Conservation (phyloP, 2,329 filamentous ascomycete species). For the Neodidymelliopsis sp. region DNA sequence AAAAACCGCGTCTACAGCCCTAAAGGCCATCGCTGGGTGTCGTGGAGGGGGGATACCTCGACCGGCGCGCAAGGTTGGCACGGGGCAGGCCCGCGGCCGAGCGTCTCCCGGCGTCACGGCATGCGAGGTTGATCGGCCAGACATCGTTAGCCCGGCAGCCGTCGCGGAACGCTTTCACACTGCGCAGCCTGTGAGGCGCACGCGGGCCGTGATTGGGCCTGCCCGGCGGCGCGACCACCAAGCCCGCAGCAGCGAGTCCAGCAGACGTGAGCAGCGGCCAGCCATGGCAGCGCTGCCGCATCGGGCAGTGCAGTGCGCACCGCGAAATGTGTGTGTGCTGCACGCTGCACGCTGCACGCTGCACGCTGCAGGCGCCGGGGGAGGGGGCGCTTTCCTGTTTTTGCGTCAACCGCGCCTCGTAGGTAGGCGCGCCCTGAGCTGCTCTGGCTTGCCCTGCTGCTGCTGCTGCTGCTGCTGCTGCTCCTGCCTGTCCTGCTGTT, state of each 20-base stretch:
- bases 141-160: slow-evolving; percentile 32
- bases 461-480: slow-evolving; percentile 1
- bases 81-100: slow-evolving; percentile 15
- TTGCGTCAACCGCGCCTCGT: slow-evolving; percentile 36
- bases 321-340: slow-evolving; percentile 1
- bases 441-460: neutral
- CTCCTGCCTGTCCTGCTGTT: neutral
- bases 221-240: too few species aligned
- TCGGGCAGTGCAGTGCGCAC: neutral
- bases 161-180: slow-evolving; percentile 34
- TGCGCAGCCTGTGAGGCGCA: slow-evolving; percentile 12
- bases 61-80: slow-evolving; percentile 18
- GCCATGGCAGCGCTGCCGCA: slow-evolving; percentile 2
- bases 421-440: slow-evolving; percentile 23
- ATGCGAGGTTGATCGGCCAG: slow-evolving; percentile 33
- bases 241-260: too few species aligned
- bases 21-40: slow-evolving; percentile 32
- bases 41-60: slow-evolving; percentile 31
- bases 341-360: neutral
- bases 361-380: neutral
- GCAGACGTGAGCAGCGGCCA: slow-evolving; percentile 1
- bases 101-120: slow-evolving; percentile 34
- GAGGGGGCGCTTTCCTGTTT: slow-evolving; percentile 28
- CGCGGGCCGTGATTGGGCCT: slow-evolving; percentile 14
- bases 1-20: slow-evolving; percentile 43